Percentiles rank a stretch among this genome's conserved stretches.
These are phyloP conservation scores for Malus orientalis DNA, from an alignment of 306 rosid genomes.

Conservation along the genomic window DNA sequence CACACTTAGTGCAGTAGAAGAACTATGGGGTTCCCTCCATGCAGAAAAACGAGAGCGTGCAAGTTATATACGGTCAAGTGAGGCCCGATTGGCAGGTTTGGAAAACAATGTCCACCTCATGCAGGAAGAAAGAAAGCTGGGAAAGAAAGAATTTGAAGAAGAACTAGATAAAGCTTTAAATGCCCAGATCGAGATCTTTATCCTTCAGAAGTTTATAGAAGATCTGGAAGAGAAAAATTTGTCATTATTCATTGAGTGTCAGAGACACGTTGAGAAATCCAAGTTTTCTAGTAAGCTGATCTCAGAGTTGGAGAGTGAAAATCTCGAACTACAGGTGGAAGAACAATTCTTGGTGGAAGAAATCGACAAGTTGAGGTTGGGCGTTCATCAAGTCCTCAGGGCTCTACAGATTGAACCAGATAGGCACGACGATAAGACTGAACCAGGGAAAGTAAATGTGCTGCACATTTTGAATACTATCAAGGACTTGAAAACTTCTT, in stretches of 20 bases:
- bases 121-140: conserved; percentile 53
- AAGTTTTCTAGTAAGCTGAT: conserved; percentile 66
- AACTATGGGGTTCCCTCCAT: conserved; percentile 49
- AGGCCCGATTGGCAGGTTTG: conserved; percentile 54
- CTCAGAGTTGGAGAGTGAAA: conserved; percentile 88
- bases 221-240: conserved; percentile 82
- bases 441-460: conserved; percentile 45
- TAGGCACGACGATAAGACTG: conserved; percentile 32
- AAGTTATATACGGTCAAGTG: conserved; percentile 49
- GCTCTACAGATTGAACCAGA: conserved; percentile 56
- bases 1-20: conserved; percentile 53
- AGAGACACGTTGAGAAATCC: conserved; percentile 66
- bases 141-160: conserved; percentile 78
- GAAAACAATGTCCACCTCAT: conserved; percentile 48
- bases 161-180: conserved; percentile 80
- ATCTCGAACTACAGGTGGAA: conserved; percentile 91
- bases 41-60: conserved; percentile 57
- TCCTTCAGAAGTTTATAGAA: conserved; percentile 83
- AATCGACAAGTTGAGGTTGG: conserved; percentile 61
- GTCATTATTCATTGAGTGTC: conserved; percentile 52
- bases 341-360: conserved; percentile 67
- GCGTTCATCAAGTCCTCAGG: conserved; percentile 49
- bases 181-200: conserved; percentile 89
- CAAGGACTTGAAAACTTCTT: conserved; percentile 55
- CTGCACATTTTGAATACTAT: conserved; percentile 47